Evolutionary conservation across 306 rosid species (phyloP), one percentile per base, ranked within the genome.

Genomic region (Vicia faba): DNA sequence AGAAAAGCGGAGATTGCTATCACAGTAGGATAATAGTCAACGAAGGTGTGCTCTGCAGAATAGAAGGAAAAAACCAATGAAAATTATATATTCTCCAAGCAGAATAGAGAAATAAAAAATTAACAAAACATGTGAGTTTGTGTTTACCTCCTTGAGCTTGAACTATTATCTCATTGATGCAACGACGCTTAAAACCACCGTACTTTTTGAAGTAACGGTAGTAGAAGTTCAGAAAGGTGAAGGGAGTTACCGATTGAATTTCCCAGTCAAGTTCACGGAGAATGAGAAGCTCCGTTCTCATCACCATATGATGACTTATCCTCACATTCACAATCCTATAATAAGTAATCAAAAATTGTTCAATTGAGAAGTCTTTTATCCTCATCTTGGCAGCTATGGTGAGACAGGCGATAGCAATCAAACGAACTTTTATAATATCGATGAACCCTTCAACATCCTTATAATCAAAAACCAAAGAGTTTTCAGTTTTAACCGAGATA

Each of bases 81-180:
- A 31, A 5, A 31, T 31, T 23, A 53, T 53, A 25, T 46, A 61
- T 59, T 66, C 26, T 7, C 8, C 33, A 16, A 18, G 25, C 26
- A 25, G 28, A 25, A 25, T 28, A 12, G 23, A 9, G 26, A 36
- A 59, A 36, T 7, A 25, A 1, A 13, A 13, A 1, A n/a, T 7
- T 3, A 10, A 46, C 26, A 1, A 9, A 31, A 31, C 5, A 5
- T 14, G 58, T 9, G 11, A 62, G 55, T 50, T 49, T 49, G 5
- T 49, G 9, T 25, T 61, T 43, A 76, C 80, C 80, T 41, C 70
- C 75, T 51, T 61, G 66, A 69, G 71, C 39, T 9, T 75, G 71
- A 44, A 69, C 60, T 35, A 75, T 53, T 57, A 69, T 75, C 60
- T 68, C 70, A 61, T 69, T 51, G 5, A 68, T 75, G 28, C 35